Evolutionary conservation across 2,329 filamentous ascomycete genomes (phyloP).

Genomic region (Tolypocladium nubicola): DNA sequence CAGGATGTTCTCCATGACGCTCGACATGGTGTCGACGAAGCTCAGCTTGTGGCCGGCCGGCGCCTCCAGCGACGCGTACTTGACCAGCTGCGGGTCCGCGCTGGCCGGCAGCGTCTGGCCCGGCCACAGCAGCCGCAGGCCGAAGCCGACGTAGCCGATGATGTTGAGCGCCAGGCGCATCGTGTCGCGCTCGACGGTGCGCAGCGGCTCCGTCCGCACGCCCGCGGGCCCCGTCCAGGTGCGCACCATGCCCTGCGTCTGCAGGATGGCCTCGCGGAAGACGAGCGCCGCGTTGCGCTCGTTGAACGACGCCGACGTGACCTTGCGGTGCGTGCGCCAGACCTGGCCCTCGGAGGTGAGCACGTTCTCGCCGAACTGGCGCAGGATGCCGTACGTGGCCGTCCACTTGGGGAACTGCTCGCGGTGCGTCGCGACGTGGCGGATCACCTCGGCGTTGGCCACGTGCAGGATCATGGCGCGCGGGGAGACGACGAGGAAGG

Average conservation of each 20-base stretch:
- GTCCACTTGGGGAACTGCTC: slow-evolving; percentile 53
- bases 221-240: slow-evolving; percentile 37
- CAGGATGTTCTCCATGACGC: slow-evolving; percentile 52
- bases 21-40: slow-evolving; percentile 52
- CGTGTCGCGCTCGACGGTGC: slow-evolving; percentile 49
- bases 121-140: slow-evolving; percentile 49
- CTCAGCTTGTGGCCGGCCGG: slow-evolving; percentile 49
- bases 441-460: slow-evolving; percentile 53
- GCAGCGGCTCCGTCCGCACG: slow-evolving; percentile 31
- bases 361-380: slow-evolving; percentile 57
- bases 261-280: slow-evolving; percentile 49
- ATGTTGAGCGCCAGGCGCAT: slow-evolving; percentile 51
- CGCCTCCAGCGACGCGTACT: slow-evolving; percentile 35
- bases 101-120: slow-evolving; percentile 41
- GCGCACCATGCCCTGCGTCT: slow-evolving; percentile 51
- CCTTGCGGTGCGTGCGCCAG: slow-evolving; percentile 66
- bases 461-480: slow-evolving; percentile 41
- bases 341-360: slow-evolving; percentile 56
- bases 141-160: slow-evolving; percentile 61
- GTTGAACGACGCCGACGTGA: slow-evolving; percentile 61
- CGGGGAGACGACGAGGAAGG: slow-evolving; percentile 55
- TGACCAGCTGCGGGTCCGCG: slow-evolving; percentile 32
- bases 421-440: slow-evolving; percentile 53
- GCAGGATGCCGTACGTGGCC: slow-evolving; percentile 23
- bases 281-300: slow-evolving; percentile 64